Conservation (phyloP, 2,329 filamentous ascomycete species). For the Diaporthe amygdali region DNA sequence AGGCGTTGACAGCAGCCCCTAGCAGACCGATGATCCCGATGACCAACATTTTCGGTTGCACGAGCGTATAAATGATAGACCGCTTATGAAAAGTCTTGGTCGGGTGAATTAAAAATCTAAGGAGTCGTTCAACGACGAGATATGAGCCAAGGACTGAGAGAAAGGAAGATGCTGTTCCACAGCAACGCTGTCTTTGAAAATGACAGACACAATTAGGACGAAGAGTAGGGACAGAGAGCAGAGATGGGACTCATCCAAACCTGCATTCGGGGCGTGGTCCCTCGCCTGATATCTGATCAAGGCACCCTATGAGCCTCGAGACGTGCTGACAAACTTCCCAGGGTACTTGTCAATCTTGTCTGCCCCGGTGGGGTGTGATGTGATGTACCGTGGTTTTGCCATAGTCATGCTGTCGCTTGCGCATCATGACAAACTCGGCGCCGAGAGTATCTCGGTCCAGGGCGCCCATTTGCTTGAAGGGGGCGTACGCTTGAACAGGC, state of each 20-base stretch:
- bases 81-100: background rate
- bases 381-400: slow-evolving; percentile 6
- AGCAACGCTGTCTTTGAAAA: background rate
- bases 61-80: background rate
- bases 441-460: background rate
- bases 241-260: background rate
- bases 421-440: slow-evolving; percentile 8
- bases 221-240: background rate
- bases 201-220: background rate
- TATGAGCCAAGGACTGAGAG: background rate
- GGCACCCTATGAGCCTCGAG: background rate
- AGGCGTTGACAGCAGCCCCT: background rate
- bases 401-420: slow-evolving; percentile 9
- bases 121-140: slow-evolving; percentile 4
- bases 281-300: background rate
- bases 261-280: background rate
- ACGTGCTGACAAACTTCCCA: background rate
- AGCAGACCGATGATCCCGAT: background rate
- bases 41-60: background rate
- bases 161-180: background rate
- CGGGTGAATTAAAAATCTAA: background rate
- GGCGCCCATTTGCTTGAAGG: background rate
- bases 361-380: background rate
- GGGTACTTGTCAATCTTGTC: background rate
- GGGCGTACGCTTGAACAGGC: background rate